phyloP scores from a whole-genome alignment of 805 yeast species.

The Kockiozyma suomiensis region DNA sequence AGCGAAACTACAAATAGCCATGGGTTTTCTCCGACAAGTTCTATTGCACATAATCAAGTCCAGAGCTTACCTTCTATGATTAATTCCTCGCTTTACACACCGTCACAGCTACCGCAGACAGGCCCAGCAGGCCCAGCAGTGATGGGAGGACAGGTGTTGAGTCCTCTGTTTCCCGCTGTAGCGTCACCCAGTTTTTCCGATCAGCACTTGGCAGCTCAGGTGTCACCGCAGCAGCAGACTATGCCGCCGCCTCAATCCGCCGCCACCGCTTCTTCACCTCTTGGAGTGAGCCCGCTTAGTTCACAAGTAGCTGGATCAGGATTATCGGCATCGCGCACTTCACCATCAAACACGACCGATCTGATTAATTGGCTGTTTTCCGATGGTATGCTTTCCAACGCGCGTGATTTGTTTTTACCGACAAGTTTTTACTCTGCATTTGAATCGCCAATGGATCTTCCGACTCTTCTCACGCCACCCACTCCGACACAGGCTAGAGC shows the following conservation, averaged over 20 bases:
- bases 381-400: conserved; percentile 41
- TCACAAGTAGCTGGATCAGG: background rate
- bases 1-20: too few relatives aligned
- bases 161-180: background rate
- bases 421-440: conserved; percentile 36
- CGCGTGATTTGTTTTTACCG: conserved; percentile 36
- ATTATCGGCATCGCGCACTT: background rate
- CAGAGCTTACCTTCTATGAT: background rate
- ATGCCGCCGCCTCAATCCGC: conserved; percentile 1
- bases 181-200: background rate
- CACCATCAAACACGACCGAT: conserved; percentile 33
- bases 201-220: background rate
- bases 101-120: background rate
- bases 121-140: background rate
- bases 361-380: conserved; percentile 45
- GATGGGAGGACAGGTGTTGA: background rate
- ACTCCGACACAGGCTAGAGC: conserved; percentile 38
- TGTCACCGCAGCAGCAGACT: background rate
- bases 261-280: background rate
- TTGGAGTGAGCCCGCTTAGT: background rate
- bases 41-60: background rate
- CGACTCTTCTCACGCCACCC: conserved; percentile 45
- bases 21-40: background rate
- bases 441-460: conserved; percentile 46
- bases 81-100: background rate